Evolutionary conservation across 164 flowering plant genomes (phyloP), one percentile per base, ranked within the genome.

Genomic region (Pachysandra terminalis): DNA sequence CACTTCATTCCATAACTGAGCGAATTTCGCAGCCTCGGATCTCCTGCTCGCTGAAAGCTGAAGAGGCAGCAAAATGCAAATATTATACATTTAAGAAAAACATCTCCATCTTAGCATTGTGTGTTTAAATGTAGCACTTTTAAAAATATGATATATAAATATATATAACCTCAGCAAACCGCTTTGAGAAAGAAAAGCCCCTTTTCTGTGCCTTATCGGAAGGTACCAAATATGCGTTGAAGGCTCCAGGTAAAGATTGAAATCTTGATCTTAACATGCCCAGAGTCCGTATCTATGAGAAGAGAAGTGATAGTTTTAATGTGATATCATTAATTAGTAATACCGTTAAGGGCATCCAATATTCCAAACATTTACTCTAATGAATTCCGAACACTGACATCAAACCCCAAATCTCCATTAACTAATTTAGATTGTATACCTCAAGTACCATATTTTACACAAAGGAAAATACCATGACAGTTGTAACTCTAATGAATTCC

Each of bases 1-100:
- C 22, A 96, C 77, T 84, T 96, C 96, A 83, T 93, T 96, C 99
- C 99, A 96, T 53, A 96, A 68, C 75, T 93, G 99, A 74, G 96
- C 91, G 75, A 96, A 96, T 72, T 87, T 96, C 58, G 98, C 97
- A 73, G 98, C 99, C 81, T 93, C 99, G 74, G 83, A 87, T 84
- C 96, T 91, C 76, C 81, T 89, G 83, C 86, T 85, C 74, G 87
- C 87, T 37, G 85, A 72, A 61, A 76, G 87, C 99, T 93, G 69
- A 17, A 59, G 49, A 71, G 58, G 27, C 40, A 63, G 17, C 37
- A 26, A 58, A 56, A 58, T 62, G 16, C 35, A 72, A 37, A 64
- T 10, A 59, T 24, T 69, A 41, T 23, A 56, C 53, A 35, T 54
- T 25, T 24, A 58, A 61, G 55, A 3, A 14, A 72, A n/a, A n/a